Evolutionary conservation across 768 basidiomycete genomes (phyloP), one percentile per base, ranked within the genome.

Genomic region (Boletus insuetus): DNA sequence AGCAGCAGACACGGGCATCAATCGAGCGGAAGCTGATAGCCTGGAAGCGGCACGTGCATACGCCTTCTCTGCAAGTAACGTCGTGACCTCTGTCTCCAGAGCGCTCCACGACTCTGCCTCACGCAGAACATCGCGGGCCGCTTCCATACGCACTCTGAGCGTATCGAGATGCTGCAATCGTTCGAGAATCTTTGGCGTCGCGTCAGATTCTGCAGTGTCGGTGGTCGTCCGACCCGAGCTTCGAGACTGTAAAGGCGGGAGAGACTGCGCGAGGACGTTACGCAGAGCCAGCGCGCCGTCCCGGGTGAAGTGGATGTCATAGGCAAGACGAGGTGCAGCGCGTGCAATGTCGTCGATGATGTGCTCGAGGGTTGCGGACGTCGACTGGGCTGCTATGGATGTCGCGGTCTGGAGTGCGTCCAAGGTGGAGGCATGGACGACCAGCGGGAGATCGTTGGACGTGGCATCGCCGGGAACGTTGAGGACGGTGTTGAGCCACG

Each of bases 71-170:
- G 79, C 74, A 40, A 98, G 79, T n/a, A 96, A 80, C 3, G 87
- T 78, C 0, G 89, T 91, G 45, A 97, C 89, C 73, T 99, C 97
- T 35, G 89, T 80, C 69, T 98, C 97, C 44, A 99, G 80, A 3
- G 92, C 91, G 54, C 88, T 91, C 97, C 97, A 99, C 60, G 88
- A 91, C 76, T 98, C 95, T 13, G 97, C 95, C 68, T 98, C 96
- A 24, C 87, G 84, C 35, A 98, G 74, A 17, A 98, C 94, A 58
- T 93, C 93, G 34, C 94, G 79, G 1, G 93, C 82, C 0, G 86
- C 85, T 68, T 94, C 93, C 92, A 99, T 94, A 20, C 88, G 79
- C 22, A 75, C 76, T 67, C 94, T 97, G 29, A 94, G 80, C 11
- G 81, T 83, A 70, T 98, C 94, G 39, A 98, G 79, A 42, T 85